Conservation (phyloP, 1,284 basidiomycete genomes). For the Mycosarcoma maydis region DNA sequence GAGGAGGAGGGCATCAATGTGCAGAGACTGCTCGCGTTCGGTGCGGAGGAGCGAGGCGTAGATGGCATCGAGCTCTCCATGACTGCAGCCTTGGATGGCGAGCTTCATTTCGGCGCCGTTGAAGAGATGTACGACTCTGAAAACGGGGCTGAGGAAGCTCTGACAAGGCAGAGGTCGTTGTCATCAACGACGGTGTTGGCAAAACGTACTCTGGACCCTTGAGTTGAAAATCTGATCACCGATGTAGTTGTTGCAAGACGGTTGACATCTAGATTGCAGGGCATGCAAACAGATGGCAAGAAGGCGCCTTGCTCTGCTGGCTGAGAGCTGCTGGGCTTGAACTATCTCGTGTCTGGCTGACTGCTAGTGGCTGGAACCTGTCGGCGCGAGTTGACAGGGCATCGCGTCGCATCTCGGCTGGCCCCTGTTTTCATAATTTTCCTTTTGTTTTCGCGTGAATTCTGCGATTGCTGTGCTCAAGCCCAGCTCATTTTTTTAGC, state of each 20-base stretch:
- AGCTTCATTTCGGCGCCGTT: slow-evolving; percentile 70
- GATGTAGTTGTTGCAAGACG: not conserved
- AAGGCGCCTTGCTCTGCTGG: not conserved
- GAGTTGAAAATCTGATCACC: not conserved
- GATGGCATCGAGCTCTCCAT: slow-evolving; percentile 75
- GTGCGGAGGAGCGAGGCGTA: slow-evolving; percentile 79
- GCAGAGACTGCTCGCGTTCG: slow-evolving; percentile 74
- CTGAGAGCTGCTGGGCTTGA: not conserved
- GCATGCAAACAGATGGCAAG: too few species aligned
- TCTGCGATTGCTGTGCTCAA: not conserved
- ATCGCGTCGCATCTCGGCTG: slow-evolving; percentile 1
- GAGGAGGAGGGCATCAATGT: slow-evolving; percentile 85
- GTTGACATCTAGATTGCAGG: too few species aligned
- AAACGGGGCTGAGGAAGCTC: too few species aligned
- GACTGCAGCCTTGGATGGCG: slow-evolving; percentile 93
- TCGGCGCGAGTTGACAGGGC: not conserved
- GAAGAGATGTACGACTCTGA: too few species aligned
- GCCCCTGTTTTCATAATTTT: not conserved
- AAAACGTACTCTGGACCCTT: not conserved
- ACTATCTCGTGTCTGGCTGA: too few species aligned
- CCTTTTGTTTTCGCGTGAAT: not conserved
- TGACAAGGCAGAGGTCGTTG: too few species aligned
- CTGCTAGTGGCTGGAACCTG: not conserved
- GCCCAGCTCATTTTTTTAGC: too few species aligned
- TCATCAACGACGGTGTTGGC: not conserved